Evolutionary conservation across 2,329 filamentous ascomycete genomes (phyloP), one percentile per base, ranked within the genome.

Genomic region (Cadophora sp.): DNA sequence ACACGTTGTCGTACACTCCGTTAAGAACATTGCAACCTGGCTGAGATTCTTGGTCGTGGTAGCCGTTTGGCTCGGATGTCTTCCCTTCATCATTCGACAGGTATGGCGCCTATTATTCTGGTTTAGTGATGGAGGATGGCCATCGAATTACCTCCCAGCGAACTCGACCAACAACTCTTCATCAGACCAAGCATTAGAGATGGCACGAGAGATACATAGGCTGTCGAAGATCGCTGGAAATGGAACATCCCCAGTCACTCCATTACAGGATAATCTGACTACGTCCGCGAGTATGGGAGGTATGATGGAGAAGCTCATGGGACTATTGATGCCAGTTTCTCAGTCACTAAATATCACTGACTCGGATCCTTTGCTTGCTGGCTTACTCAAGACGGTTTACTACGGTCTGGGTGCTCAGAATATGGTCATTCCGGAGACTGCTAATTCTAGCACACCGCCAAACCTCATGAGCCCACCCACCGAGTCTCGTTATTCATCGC

Each of bases 51-150:
- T 90, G 31, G 81, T 98, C 62, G 96, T 98, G 37, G 86, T 87
- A 12, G 90, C 90, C 65, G 93, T 99, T 26, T 99, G 97, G 96
- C 84, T 97, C 26, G 89, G 91, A 61, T 90, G 92, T 83, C 85
- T 99, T 58, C 96, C 96, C 1, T 97, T 93, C 82, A 88, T 92
- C 58, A 97, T 98, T 87, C 89, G 97, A 75, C 91, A 92, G 46
- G 89, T 97, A 58, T 99, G 96, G 97, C 89, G 95, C 48, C 91
- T 93, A 69, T 85, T 98, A 73, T 98, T 99, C 81, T 99, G 94
- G 94, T 75, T 79, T 55, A 79, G 76, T 60, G 77, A 79, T 69
- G 77, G 77, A 63, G 76, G 75, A 34, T 78, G 76, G 76, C 73
- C 76, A 29, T 48, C 72, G 9, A 70, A 68, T 16, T 65, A 75